phyloP scores from a whole-genome alignment of 805 yeast species.

The Millerago galiae region DNA sequence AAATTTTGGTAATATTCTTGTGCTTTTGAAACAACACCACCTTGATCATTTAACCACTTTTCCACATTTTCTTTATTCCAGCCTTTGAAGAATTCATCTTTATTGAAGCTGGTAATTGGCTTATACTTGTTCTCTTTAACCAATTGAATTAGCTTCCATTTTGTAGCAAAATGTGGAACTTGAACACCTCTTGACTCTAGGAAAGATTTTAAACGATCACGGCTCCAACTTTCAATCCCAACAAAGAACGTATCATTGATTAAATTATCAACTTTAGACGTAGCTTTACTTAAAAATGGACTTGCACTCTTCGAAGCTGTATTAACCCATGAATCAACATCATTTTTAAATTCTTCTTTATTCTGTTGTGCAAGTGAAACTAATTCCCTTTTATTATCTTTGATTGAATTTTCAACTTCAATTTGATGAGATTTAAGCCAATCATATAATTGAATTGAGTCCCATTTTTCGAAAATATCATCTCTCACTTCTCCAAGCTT shows the following conservation, averaged over 20 bases:
- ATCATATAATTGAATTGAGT: constrained; percentile 44
- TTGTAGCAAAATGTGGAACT: constrained; percentile 34
- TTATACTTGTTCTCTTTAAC: constrained; percentile 33
- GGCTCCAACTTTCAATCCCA: constrained; percentile 42
- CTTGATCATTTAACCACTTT: constrained; percentile 33
- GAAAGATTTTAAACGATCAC: constrained; percentile 36
- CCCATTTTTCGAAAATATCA: constrained; percentile 45
- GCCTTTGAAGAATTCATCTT: constrained; percentile 29
- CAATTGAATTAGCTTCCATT: constrained; percentile 31
- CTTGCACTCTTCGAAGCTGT: constrained; percentile 25
- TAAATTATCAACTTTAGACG: constrained; percentile 27
- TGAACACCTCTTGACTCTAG: constrained; percentile 35
- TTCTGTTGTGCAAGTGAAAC: constrained; percentile 29
- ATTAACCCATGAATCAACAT: constrained; percentile 32
- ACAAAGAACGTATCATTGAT: constrained; percentile 40
- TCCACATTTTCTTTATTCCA: constrained; percentile 33
- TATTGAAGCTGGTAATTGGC: constrained; percentile 27
- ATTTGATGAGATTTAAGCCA: constrained; percentile 47
- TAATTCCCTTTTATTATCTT: constrained; percentile 30
- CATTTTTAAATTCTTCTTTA: constrained; percentile 30
- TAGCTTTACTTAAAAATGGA: constrained; percentile 31
- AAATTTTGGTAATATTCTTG: constrained; percentile 18
- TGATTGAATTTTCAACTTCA: constrained; percentile 29
- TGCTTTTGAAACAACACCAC: constrained; percentile 22
- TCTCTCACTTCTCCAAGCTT: constrained; percentile 35